Base-by-base conservation (phyloP, 2,329 filamentous ascomycete species). In the Metarhizium guizhouense region DNA sequence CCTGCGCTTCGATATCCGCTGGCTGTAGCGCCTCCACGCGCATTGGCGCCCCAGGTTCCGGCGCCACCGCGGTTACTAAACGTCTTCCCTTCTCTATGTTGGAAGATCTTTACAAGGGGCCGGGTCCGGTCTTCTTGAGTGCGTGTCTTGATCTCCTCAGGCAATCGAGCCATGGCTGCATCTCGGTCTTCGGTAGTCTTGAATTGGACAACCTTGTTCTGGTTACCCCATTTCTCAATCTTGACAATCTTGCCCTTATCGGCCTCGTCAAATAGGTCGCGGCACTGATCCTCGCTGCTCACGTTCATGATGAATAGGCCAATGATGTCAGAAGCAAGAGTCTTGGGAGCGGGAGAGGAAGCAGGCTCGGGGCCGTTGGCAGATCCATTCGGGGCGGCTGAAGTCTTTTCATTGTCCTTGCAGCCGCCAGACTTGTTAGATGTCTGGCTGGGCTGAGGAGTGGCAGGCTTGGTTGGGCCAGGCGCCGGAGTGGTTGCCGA, bases 231-330 rank as follows among this genome's bases (percentile, higher is more conserved):
- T 72, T 90, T 92, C 65, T 90, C 86, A 52, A 93, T 79, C 72
- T 85, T 86, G 54, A 83, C 72, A 61, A 96, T 90, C 75, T 95
- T 96, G 36, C 81, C 68, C 67, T 84, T 86, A 67, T 96, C 90
- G 64, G 95, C 89, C 13, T 94, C 85, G 1, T 83, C 78, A 67
- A 99, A 93, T 29, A 96, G 78, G 38, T 89, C 85, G 56, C 87
- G 86, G 42, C 90, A 87, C 58, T 92, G 88, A 36, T 96, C 89
- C 61, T 93, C 89, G 54, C 82, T 87, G 64, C 85, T 88, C 25
- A 92, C 85, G 65, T 92, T 92, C 74, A 88, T 89, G 58, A 99
- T 85, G 71, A 96, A 99, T 20, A 99, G 81, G 51, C 89, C 93
- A 64, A 90, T 86, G 62, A 87, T 90, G 62, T 81, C 83, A 65